Base-by-base conservation (phyloP, 257 asterid species). In the Datura wrightii region DNA sequence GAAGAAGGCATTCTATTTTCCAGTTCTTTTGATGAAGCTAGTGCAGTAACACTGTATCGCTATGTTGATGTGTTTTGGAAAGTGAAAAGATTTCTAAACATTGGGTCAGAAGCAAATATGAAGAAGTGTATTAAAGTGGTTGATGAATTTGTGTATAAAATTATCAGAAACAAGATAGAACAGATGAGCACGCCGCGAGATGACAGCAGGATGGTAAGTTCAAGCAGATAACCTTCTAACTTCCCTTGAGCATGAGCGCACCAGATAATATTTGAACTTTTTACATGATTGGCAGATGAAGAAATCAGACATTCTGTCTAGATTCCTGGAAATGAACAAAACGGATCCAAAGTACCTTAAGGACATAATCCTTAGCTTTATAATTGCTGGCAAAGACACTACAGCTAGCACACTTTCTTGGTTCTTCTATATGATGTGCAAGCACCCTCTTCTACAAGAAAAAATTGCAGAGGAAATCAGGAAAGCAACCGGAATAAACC, bases 341-440 rank as follows among this genome's bases (percentile, higher is more conserved):
- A 80, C 84, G 5, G 88, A 89, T 87, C 89, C 91, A 4, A 90
- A 79, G 85, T 90, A 90, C 85, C 85, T 92, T 85, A 84, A 93
- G 14, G 96, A 92, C 83, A 91, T 91, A 63, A 92, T 89, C 81
- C 59, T 91, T 86, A 91, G 89, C 86, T 91, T 91, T 89, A 88
- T 92, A 79, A 90, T 90, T 69, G 94, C 95, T 56, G 95, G 93
- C 58, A 90, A 90, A 84, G 94, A 92, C 84, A 92, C 94, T 31
- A 89, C 92, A 13, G 90, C 93, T 37, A 82, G 90, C 41, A 71
- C 94, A 14, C 87, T 92, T 11, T 87, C 95, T 13, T 92, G 95
- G 91, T 92, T 89, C 80, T 63, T 91, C 74, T 91, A 89, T 82
- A 62, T 86, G 90, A 86, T 91, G 31, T 89, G 93, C 91, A 90